Evolutionary conservation across 2,329 filamentous ascomycete genomes (phyloP).

Genomic region (Aspergillus pseudoglaucus): DNA sequence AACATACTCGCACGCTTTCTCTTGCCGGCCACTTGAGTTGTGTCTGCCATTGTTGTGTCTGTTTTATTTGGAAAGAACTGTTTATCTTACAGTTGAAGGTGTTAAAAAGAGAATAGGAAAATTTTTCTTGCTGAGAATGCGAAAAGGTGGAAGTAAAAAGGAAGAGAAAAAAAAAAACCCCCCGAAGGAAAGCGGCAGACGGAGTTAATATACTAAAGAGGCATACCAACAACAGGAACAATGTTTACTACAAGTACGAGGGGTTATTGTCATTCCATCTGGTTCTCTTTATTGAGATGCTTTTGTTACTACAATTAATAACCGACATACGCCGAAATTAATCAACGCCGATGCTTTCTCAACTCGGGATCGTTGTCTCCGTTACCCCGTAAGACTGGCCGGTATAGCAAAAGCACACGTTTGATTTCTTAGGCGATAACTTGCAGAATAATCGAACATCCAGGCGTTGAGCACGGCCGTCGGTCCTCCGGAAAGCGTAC

Average conservation of each 20-base stretch:
- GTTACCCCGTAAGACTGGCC: background rate
- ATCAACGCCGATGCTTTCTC: background rate
- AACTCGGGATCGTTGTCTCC: background rate
- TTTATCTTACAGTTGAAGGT: background rate
- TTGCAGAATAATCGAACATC: no score
- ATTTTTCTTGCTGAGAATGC: background rate
- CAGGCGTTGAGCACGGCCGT: no score
- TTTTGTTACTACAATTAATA: background rate
- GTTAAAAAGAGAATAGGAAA: constrained; percentile 5
- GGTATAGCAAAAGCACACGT: background rate
- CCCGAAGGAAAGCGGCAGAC: background rate
- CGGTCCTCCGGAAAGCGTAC: no score
- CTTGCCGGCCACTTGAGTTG: constrained; percentile 27
- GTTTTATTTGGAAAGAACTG: constrained; percentile 1
- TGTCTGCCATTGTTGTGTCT: constrained; percentile 28
- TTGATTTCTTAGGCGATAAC: no score
- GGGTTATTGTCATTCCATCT: background rate
- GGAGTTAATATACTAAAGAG: background rate
- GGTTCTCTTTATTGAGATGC: background rate
- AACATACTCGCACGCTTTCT: constrained; percentile 36
- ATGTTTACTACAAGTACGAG: background rate
- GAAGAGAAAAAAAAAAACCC: constrained; percentile 1
- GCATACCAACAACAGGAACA: no score
- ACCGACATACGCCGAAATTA: background rate
- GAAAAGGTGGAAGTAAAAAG: constrained; percentile 1